phyloP scores from a whole-genome alignment of 164 flowering plant genomes.

The Umbellularia californica region DNA sequence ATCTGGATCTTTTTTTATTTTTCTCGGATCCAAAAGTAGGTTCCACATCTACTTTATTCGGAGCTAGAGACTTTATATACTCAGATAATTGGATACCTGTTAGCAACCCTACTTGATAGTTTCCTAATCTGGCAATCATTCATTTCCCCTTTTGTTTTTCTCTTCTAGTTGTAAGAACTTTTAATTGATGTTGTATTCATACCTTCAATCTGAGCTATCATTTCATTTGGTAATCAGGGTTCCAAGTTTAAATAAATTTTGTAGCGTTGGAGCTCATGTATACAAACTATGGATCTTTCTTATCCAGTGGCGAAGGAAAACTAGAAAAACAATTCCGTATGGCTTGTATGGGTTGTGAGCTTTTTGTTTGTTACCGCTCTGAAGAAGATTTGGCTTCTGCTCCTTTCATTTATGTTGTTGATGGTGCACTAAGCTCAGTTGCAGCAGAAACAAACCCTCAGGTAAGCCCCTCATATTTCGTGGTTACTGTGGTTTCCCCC shows the following conservation, averaged over 20 bases:
- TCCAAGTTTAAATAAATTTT: slow-evolving; percentile 18
- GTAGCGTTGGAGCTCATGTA: slow-evolving; percentile 17
- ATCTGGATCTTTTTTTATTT: no score
- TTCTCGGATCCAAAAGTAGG: no score
- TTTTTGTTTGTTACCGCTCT: slow-evolving; percentile 86
- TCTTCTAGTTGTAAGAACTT: background rate
- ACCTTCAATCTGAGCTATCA: slow-evolving; percentile 10
- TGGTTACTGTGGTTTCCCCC: background rate
- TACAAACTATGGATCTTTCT: slow-evolving; percentile 21
- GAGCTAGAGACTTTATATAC: no score
- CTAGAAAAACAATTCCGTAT: slow-evolving; percentile 89
- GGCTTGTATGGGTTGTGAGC: slow-evolving; percentile 86
- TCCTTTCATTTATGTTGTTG: slow-evolving; percentile 76
- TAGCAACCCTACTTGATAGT: no score
- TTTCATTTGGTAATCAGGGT: slow-evolving; percentile 19
- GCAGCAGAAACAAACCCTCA: slow-evolving; percentile 98
- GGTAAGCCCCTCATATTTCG: slow-evolving; percentile 28
- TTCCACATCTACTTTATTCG: no score
- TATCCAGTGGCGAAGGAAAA: slow-evolving; percentile 88
- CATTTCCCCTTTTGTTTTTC: background rate
- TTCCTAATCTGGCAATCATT: background rate
- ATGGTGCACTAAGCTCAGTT: slow-evolving; percentile 89
- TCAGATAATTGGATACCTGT: no score
- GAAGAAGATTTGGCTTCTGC: slow-evolving; percentile 81
- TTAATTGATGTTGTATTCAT: background rate